Evolutionary conservation across 176 grass and related monocot genomes (phyloP).

Genomic region (Zoysia japonica): DNA sequence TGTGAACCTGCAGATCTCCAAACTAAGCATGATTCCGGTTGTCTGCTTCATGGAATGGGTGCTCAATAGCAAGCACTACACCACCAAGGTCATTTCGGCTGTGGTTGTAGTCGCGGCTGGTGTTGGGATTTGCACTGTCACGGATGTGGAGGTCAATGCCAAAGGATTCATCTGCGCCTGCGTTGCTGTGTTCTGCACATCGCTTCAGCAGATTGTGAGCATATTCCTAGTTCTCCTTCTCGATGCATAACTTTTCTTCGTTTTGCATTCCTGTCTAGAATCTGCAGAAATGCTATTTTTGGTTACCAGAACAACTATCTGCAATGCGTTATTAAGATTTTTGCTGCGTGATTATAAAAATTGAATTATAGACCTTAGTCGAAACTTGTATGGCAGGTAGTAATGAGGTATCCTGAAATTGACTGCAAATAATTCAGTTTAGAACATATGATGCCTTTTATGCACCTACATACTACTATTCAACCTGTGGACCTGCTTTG

Average conservation of each 20-base stretch:
- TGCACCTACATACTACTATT: not conserved
- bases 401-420: not conserved
- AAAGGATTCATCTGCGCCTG: conserved; percentile 86
- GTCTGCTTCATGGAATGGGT: conserved; percentile 92
- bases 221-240: not conserved
- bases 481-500: conserved; percentile 3
- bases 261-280: not conserved
- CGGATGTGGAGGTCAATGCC: conserved; percentile 85
- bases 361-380: not conserved
- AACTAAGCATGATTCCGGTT: conserved; percentile 95
- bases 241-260: not conserved
- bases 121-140: conserved; percentile 85
- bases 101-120: conserved; percentile 76
- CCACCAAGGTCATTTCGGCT: conserved; percentile 63
- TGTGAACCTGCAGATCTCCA: conserved; percentile 65
- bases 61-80: conserved; percentile 79
- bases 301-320: not conserved
- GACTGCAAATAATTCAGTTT: not conserved
- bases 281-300: not conserved
- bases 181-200: conserved; percentile 88
- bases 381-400: not conserved
- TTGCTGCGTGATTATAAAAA: not conserved
- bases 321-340: not conserved
- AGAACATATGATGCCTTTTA: not conserved
- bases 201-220: conserved; percentile 92